These are phyloP conservation scores for Jacaranda mimosifolia DNA, from an alignment of 257 asterid genomes.

Conservation along the genomic window DNA sequence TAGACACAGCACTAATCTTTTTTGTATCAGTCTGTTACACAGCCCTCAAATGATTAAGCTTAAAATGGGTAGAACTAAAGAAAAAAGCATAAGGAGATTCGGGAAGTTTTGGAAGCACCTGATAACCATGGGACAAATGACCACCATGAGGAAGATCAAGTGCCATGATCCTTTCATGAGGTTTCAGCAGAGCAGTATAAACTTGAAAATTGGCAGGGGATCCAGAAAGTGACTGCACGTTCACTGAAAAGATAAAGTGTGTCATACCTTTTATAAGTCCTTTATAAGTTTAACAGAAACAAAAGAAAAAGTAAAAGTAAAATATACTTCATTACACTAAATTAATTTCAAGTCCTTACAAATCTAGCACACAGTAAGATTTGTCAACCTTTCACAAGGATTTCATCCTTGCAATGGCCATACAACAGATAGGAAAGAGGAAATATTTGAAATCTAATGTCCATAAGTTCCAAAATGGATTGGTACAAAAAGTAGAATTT, in stretches of 20 bases:
- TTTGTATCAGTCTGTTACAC: constrained; percentile 90
- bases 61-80: constrained; percentile 16
- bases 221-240: constrained; percentile 95
- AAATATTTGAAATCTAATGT: background rate
- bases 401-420: background rate
- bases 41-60: constrained; percentile 1
- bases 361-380: background rate
- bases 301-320: background rate
- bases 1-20: constrained; percentile 93
- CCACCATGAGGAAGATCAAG: constrained; percentile 99
- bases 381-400: background rate
- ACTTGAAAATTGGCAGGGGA: constrained; percentile 98
- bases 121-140: constrained; percentile 98
- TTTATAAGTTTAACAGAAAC: constrained; percentile 10
- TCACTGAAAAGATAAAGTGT: constrained; percentile 62
- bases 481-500: background rate
- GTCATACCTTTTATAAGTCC: constrained; percentile 17
- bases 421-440: background rate
- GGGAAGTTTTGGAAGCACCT: constrained; percentile 58
- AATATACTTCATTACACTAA: constrained; percentile 3
- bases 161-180: constrained; percentile 98
- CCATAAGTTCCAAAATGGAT: too few relatives aligned
- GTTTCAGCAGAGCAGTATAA: constrained; percentile 88
- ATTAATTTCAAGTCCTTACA: background rate
- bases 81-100: constrained; percentile 22